These are phyloP conservation scores for Lasiosphaeria miniovina DNA, from an alignment of 495 filamentous ascomycete species.

Conservation along the genomic window DNA sequence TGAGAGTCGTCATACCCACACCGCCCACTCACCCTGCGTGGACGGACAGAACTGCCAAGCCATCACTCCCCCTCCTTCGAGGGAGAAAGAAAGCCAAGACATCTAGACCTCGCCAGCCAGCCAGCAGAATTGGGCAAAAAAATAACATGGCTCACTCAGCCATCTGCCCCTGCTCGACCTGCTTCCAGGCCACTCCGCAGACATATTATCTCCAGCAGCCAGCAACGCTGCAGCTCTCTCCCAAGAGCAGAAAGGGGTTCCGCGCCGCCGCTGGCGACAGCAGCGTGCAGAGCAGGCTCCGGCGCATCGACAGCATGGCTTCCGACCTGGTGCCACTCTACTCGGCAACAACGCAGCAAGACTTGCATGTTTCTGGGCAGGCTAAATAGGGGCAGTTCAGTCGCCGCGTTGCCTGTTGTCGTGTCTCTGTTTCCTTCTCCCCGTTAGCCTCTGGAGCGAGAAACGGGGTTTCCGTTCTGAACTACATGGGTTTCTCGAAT, in stretches of 20 bases:
- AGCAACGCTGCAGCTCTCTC: not conserved
- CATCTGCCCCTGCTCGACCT: conserved; percentile 25
- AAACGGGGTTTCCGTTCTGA: too few species aligned
- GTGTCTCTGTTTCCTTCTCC: too few species aligned
- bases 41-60: too few species aligned
- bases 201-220: not conserved
- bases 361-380: not conserved
- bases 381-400: not conserved
- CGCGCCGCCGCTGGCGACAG: not conserved
- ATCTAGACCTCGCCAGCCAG: not conserved
- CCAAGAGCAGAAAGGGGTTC: not conserved
- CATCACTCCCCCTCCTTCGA: too few species aligned
- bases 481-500: too few species aligned
- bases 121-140: not conserved
- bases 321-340: conserved; percentile 2
- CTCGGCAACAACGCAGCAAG: not conserved
- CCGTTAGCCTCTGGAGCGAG: too few species aligned
- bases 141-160: conserved; percentile 8
- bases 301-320: not conserved
- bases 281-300: not conserved
- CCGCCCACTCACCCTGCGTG: too few species aligned
- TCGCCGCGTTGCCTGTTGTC: too few species aligned
- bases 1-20: too few species aligned
- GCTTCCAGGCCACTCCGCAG: conserved; percentile 16
- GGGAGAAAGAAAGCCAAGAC: not conserved